Percentiles rank a stretch among this genome's conserved stretches.
phyloP scores from a whole-genome alignment of 164 flowering plant species.

The Vitis riparia region DNA sequence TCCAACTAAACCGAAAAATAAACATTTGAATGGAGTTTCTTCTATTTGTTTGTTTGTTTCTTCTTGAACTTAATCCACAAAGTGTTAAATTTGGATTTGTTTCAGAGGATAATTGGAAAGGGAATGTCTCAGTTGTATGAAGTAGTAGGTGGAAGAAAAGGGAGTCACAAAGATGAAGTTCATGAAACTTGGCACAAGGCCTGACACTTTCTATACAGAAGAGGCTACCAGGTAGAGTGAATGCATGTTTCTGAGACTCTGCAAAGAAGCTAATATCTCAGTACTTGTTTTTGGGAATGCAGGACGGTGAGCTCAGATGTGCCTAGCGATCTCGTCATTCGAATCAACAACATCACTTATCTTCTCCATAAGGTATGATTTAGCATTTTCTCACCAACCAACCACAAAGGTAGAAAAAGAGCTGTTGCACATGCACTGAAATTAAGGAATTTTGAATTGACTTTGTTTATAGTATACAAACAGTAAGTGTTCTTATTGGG shows the following conservation, averaged over 20 bases:
- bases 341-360: slow-evolving; percentile 55
- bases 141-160: slow-evolving; percentile 4
- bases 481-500: no score
- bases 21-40: no score
- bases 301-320: slow-evolving; percentile 68
- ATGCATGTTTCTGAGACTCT: background rate
- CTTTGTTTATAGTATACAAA: no score
- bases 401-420: no score
- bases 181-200: slow-evolving; percentile 86
- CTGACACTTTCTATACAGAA: slow-evolving; percentile 81
- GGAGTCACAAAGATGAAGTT: slow-evolving; percentile 65
- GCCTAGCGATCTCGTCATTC: slow-evolving; percentile 64
- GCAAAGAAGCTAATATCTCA: no score
- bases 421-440: no score
- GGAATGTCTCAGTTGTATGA: slow-evolving; percentile 2
- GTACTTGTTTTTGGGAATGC: slow-evolving; percentile 11
- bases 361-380: slow-evolving; percentile 75
- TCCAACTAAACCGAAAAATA: no score
- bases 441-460: no score
- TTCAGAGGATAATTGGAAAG: background rate
- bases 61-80: background rate
- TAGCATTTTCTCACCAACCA: no score
- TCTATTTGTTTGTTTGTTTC: background rate
- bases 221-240: slow-evolving; percentile 69
- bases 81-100: background rate